Percentiles rank a stretch among this genome's conserved stretches.
Conservation (phyloP, 257 asterid species). For the Solanum sejunctum region DNA sequence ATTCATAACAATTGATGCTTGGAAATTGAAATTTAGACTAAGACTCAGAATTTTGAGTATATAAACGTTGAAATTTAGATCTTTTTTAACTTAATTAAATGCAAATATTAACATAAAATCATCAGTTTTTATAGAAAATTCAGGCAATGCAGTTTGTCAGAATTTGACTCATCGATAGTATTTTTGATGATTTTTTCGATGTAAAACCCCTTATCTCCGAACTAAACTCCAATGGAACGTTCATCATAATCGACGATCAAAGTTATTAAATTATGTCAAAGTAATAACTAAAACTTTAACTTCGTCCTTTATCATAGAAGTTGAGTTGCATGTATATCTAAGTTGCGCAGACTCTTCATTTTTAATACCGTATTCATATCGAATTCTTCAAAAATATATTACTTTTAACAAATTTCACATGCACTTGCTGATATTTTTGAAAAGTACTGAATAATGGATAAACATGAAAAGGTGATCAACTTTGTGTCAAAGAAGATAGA, state of each 20-base stretch:
- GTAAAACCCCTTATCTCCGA: background rate
- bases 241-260: background rate
- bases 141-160: background rate
- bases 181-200: too few relatives aligned
- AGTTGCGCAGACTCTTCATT: too few relatives aligned
- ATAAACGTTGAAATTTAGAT: background rate
- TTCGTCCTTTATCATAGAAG: background rate
- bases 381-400: too few relatives aligned
- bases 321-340: background rate
- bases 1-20: background rate
- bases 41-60: background rate
- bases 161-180: too few relatives aligned
- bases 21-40: background rate
- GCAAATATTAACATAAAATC: background rate
- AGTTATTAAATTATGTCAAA: background rate
- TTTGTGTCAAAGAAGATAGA: background rate
- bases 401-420: too few relatives aligned
- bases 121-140: accelerated
- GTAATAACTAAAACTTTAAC: background rate
- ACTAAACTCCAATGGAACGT: background rate
- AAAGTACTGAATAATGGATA: background rate
- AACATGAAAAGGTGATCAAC: background rate
- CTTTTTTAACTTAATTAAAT: background rate
- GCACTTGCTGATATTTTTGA: too few relatives aligned
- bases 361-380: too few relatives aligned